Conservation (phyloP, 768 basidiomycete species). For the Phanerochaete sordida region DNA sequence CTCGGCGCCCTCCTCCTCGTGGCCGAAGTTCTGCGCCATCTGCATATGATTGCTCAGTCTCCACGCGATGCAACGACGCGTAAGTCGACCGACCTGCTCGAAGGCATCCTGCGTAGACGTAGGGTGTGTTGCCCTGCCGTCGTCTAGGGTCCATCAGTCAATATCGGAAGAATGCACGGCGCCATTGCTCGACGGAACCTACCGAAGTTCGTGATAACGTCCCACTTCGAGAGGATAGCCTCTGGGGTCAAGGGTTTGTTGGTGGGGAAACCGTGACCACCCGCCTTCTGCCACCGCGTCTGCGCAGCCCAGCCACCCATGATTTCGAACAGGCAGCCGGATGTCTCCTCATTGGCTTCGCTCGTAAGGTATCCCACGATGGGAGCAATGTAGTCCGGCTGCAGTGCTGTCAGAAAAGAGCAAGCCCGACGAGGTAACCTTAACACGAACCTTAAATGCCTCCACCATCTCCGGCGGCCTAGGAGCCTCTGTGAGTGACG, state of each 20-base stretch:
- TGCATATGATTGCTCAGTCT: constrained; percentile 15
- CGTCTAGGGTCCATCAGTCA: constrained; percentile 42
- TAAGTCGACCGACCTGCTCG: constrained; percentile 48
- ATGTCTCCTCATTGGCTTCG: constrained; percentile 70
- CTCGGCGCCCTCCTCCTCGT: constrained; percentile 30
- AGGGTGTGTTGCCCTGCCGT: constrained; percentile 82
- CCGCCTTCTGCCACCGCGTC: constrained; percentile 89
- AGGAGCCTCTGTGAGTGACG: background rate
- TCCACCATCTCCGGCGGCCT: constrained; percentile 86
- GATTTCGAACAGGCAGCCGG: constrained; percentile 81
- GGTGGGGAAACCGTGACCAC: constrained; percentile 84
- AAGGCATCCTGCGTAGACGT: constrained; percentile 70
- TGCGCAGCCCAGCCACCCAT: constrained; percentile 90
- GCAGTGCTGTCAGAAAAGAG: background rate
- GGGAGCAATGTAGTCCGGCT: constrained; percentile 92
- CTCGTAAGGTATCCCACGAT: constrained; percentile 88
- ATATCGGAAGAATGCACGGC: background rate
- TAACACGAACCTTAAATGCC: constrained; percentile 67
- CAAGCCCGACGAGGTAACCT: background rate
- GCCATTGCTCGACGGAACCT: constrained; percentile 23
- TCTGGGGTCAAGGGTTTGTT: constrained; percentile 76
- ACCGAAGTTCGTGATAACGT: constrained; percentile 82
- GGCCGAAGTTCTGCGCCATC: constrained; percentile 58
- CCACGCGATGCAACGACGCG: background rate
- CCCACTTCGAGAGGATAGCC: constrained; percentile 77